These are phyloP conservation scores for Batkoa obscura DNA, from an alignment of 371 early-diverging fungal genomes.

Conservation along the genomic window DNA sequence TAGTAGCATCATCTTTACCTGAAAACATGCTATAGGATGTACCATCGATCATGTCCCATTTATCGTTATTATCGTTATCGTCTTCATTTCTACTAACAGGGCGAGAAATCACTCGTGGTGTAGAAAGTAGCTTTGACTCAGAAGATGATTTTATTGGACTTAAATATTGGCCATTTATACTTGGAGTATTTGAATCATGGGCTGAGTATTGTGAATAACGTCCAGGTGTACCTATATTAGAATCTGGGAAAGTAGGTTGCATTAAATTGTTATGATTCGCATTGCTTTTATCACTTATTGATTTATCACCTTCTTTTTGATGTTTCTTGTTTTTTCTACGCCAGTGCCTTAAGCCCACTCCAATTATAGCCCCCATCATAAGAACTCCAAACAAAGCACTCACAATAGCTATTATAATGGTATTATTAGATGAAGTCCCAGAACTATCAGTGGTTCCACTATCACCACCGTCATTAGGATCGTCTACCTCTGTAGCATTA, in stretches of 20 bases:
- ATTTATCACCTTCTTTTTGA: background rate
- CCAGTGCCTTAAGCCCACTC: background rate
- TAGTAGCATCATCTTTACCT: background rate
- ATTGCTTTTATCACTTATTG: background rate
- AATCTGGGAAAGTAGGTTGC: background rate
- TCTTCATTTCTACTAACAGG: no score
- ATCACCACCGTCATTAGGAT: background rate
- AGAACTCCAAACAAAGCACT: constrained; percentile 1
- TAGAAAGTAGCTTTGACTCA: no score
- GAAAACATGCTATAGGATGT: background rate
- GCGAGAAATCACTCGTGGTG: no score
- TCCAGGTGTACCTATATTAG: background rate
- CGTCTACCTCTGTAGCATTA: background rate
- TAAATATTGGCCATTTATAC: background rate
- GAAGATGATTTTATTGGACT: no score
- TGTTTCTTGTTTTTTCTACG: constrained; percentile 1
- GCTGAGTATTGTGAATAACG: constrained; percentile 1
- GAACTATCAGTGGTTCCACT: background rate
- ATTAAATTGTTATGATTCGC: background rate
- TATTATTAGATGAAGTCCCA: background rate
- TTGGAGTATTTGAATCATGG: background rate
- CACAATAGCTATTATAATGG: constrained; percentile 1
- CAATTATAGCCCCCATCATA: background rate
- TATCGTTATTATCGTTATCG: no score
- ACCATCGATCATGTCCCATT: background rate